Evolutionary conservation across 768 basidiomycete species (phyloP), one percentile per base, ranked within the genome.

Genomic region (Suillus luteus): DNA sequence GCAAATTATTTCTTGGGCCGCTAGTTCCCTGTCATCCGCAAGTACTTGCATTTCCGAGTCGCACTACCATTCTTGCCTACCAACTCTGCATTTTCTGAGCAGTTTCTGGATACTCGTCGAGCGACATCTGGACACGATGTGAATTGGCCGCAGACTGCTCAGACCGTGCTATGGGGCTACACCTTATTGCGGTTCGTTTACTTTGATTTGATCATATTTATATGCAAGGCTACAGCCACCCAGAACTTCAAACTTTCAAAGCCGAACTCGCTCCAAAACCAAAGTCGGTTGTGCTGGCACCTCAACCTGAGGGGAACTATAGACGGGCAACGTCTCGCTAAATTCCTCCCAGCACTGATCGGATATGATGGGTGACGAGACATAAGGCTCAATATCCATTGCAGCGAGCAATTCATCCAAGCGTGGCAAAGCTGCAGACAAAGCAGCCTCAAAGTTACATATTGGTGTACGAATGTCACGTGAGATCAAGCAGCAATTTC

Each of bases 351-450:
- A 74, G 27, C 64, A 58, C 57, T 68, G 65, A 48, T 77, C 73
- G 14, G 69, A 70, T 27, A 70, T 65, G 64, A 77, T 75, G 52
- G 73, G 71, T 43, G 74, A 71, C 19, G 61, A 62, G 63, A 70
- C 62, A 64, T 71, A 71, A 43, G 70, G 62, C 58, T 68, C 68
- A 22, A 70, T 66, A 49, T 69, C 68, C 70, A 74, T 69, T 27
- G 22, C 51, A 14, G 37, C 7, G 11, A 62, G 43, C 1, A 77
- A 63, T 44, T 71, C 68, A 37, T 75, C 60, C 12, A 78, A 67
- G 1, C 15, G 37, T 5, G 64, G 67, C 1, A 72, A 69, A 5
- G 77, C 67, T 10, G 71, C 69, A 2, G 68, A 55, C 55, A 40
- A 40, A 3, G 55, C 55, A 27, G 9, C 24, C n/a, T n/a, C n/a